Evolutionary conservation across 176 grass and related monocot genomes (phyloP), one percentile per base, ranked within the genome.

Genomic region (Ensete glaucum): DNA sequence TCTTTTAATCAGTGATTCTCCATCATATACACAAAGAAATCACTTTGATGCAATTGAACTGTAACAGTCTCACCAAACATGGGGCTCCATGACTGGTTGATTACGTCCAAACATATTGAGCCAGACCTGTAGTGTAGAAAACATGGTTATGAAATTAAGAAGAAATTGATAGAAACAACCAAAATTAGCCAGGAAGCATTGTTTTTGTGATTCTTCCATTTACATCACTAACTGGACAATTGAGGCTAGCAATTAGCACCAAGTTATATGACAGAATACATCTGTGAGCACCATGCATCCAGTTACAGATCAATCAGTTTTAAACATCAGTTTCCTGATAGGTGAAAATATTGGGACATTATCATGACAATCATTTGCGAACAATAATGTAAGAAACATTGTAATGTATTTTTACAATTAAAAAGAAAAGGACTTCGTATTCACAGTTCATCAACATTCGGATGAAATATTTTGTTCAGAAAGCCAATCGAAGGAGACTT

Each of bases 381-480:
- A 22, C 14, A 22, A 67, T 34, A 15, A 16, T 34, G 26, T 13
- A 16, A 29, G 24, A 16, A 15, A 67, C 7, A 26, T 29, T 67
- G 24, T 12, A 29, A 16, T 15, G 2, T 1, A 67, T n/a, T 54
- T 73, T 29, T 12, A 43, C 7, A 16, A 22, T 12, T 24, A n/a
- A 26, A 1, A 54, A 55, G 17, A 53, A 34, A 29, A 29, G 34
- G 25, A 57, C 7, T 26, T 15, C 6, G 54, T 26, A 12, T 53
- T 74, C 54, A 74, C 72, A 56, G 54, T 57, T 74, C 72, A 74
- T 74, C 72, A 17, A 74, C 72, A 57, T 74, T 74, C 26, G 72
- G 72, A 58, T 74, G 72, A 29, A 56, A 74, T 74, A 74, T 74
- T 59, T 74, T 74, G 54, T 57, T 74, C 52, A 74, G 54, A 57